Evolutionary conservation across 139 green algal genomes (phyloP), one percentile per base, ranked within the genome.

Genomic region (Chlamydomonas incerta): DNA sequence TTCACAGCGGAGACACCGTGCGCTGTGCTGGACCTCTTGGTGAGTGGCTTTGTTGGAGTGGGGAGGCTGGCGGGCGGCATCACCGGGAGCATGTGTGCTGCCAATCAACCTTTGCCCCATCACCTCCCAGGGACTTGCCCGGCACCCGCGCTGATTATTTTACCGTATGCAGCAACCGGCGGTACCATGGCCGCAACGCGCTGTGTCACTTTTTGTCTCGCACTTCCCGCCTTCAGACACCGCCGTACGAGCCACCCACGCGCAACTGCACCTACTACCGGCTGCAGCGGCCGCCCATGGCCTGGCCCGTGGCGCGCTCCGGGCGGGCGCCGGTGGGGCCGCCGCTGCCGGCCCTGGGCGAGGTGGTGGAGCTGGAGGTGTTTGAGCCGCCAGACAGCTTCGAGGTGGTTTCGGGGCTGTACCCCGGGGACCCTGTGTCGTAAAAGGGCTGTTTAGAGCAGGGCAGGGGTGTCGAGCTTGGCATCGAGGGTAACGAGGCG

Each of bases 181-280:
- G n/a, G n/a, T n/a, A n/a, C n/a, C n/a, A n/a, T n/a, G n/a, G n/a
- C n/a, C n/a, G n/a, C n/a, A n/a, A n/a, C n/a, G n/a, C n/a, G n/a
- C n/a, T n/a, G n/a, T n/a, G n/a, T n/a, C n/a, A n/a, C n/a, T n/a
- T n/a, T n/a, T n/a, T n/a, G n/a, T n/a, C n/a, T n/a, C n/a, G n/a
- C n/a, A n/a, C n/a, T n/a, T n/a, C n/a, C n/a, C n/a, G 41, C 41
- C 41, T 8, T 13, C 41, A 98, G 5, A 91, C 93, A 14, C 97
- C 97, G 6, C 96, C 97, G 9, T 99, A 99, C 82, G 85, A 46
- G 83, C 83, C 47, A 70, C 83, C 85, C 55, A 11, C 91, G 2
- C 90, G 96, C 8, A 92, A 97, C 88, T 98, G 96, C 84, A 98
- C 92, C 33, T 98, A 98, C 82, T 98, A 96, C 81, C 76, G 82